Evolutionary conservation across 768 basidiomycete genomes (phyloP), one percentile per base, ranked within the genome.

Genomic region (Boletus coccyginus): DNA sequence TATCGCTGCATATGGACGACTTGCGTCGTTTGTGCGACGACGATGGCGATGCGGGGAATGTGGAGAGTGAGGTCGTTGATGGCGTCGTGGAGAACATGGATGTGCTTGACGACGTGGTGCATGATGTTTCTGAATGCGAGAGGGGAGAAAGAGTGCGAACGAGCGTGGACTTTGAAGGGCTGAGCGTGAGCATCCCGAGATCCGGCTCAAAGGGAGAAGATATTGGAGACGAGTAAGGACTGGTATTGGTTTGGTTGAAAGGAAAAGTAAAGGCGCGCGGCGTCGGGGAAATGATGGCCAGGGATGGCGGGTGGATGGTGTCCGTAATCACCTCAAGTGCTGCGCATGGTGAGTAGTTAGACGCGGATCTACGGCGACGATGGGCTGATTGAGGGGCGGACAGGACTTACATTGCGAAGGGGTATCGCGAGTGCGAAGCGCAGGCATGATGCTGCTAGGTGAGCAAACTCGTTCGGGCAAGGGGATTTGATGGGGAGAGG

Each of bases 321-420:
- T 85, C 84, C 73, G 84, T 83, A 67, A 83, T 78, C 81, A 89
- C 87, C 77, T 88, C 84, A 77, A 89, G 87, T 79, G 84, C 85
- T 88, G 66, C 21, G 31, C 9, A 40, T 7, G 55, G 61, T 64
- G 62, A 63, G 68, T 52, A 55, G 17, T 62, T 12, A 58, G 63
- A 0, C 13, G 9, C 12, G 17, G 48, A 63, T 49, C 38, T 33
- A 46, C 1, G 21, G 43, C 2, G 52, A 46, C 49, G 50, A 55
- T 21, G 55, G 32, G 16, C 48, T 52, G 55, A 54, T 56, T 13
- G 35, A 14, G 31, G 16, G 0, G 24, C 21, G 31, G 17, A 41
- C 38, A 24, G 44, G 40, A 71, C 77, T 75, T 52, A 78, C 79
- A 71, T 68, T 76, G 77, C 69, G 79, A 72, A 61, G 78, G 81